Base-by-base conservation (phyloP, 1,284 basidiomycete species). In the Sporisorium scitamineum region DNA sequence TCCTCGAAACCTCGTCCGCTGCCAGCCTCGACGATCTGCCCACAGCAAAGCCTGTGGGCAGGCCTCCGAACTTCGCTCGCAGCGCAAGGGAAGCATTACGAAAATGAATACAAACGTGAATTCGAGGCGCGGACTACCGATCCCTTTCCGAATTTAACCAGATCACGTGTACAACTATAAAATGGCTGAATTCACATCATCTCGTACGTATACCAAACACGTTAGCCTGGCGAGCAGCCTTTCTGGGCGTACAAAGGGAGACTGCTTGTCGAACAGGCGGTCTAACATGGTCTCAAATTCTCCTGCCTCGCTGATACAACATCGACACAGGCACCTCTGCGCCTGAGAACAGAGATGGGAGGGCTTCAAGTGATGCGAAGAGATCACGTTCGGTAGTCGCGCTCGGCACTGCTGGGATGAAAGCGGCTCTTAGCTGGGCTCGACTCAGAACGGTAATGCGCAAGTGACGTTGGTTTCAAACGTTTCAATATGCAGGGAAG, bases 121-220 rank as follows among this genome's bases (percentile, higher is more conserved):
- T 44, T 44, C 27, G 16, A 54, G 42, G 14, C 5, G 16, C 22
- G 16, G 9, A 48, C 9, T 50, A n/a, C 27, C n/a, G 27, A 14
- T 16, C 9, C 13, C 8, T 20, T 27, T 34, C 8, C 37, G 26
- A 48, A 18, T 9, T 22, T 5, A 16, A 3, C n/a, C 32, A 9
- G 24, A 42, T 63, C 61, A 63, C 61, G 61, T 63, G 61, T 63
- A 45, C 41, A 56, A 63, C 61, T 63, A 20, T 63, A 62, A 8
- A 44, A 44, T 27, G 18, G 11, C 7, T 7, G 29, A 16, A 10
- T 5, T 20, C 3, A 5, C 5, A 4, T 2, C 1, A 9, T 56
- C 18, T 47, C 42, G 54, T 47, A 45, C 54, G 54, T 31, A 20
- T 50, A 5, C 29, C 27, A 11, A 50, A n/a, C 8, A 27, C 22